Evolutionary conservation across 148 eudicot genomes (phyloP).

Genomic region (Rhododendron vialii): DNA sequence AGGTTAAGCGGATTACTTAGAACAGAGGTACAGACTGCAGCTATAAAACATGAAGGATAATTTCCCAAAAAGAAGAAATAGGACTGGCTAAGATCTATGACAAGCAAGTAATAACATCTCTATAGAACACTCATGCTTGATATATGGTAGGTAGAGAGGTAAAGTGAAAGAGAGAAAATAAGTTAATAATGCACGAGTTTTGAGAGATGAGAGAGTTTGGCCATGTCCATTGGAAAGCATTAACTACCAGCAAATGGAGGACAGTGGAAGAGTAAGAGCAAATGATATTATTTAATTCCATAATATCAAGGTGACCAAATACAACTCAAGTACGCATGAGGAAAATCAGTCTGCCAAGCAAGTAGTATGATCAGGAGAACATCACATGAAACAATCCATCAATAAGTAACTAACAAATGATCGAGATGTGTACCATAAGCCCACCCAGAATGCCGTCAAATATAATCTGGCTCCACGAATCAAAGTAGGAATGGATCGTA

Average conservation of each 20-base stretch:
- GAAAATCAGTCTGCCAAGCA: not conserved
- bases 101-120: not conserved
- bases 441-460: conserved; percentile 93
- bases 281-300: not conserved
- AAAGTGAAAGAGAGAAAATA: not conserved
- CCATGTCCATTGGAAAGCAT: not conserved
- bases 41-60: not conserved
- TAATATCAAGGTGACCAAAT: not conserved
- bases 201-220: not conserved
- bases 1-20: not conserved
- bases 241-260: not conserved
- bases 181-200: not conserved
- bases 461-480: conserved; percentile 75
- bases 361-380: no score
- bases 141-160: not conserved
- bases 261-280: not conserved
- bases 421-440: conserved; percentile 63
- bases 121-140: not conserved
- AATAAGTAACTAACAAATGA: conserved; percentile 1
- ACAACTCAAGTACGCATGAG: not conserved
- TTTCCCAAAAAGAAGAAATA: not conserved
- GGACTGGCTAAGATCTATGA: not conserved
- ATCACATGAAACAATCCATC: not conserved
- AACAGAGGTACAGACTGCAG: not conserved
- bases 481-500: conserved; percentile 77